Base-by-base conservation (phyloP, 345 rosid genomes). In the Salix dunnii region DNA sequence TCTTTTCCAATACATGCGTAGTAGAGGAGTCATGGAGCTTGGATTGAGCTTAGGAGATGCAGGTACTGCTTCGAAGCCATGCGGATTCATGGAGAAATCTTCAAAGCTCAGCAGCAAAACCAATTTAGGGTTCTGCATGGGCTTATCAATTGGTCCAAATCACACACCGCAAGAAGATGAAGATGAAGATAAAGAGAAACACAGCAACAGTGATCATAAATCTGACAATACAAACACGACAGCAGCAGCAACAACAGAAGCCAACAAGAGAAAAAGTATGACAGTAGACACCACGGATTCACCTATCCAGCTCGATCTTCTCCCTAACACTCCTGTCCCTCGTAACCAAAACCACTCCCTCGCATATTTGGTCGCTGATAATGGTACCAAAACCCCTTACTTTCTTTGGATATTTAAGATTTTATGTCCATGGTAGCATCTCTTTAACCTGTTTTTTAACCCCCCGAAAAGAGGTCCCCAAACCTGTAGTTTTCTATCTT, bases 41-140 rank as follows among this genome's bases (percentile, higher is more conserved):
- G 98, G 94, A 67, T 80, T 96, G 85, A 93, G 92, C 79, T 80
- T 96, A n/a, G 99, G 99, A 3, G 96, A 91, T 70, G 49, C 90
- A 21, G 62, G 28, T 58, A 1, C 62, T n/a, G 12, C 2, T 55
- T 88, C 92, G 0, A 91, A 87, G 79, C 80, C 91, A 14, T 89
- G 90, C 75, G 79, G 88, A 49, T 94, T 92, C 77, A 77, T 90
- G n/a, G 91, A 87, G 76, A 86, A 85, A 68, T 74, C 83, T 42
- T 70, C 87, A 2, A 85, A 85, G 71, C 58, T 87, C 16, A 65
- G 84, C 0, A 70, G 69, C 67, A 87, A 84, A 68, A 90, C 25
- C 63, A 58, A 87, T 83, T 84, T 87, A 70, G 92, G 89, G 71
- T 91, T 91, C 81, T 84, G 88, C 86, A 89, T 90, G 87, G 96